Conservation (phyloP, 2,329 filamentous ascomycete genomes). For the Colletotrichum echinochloae region DNA sequence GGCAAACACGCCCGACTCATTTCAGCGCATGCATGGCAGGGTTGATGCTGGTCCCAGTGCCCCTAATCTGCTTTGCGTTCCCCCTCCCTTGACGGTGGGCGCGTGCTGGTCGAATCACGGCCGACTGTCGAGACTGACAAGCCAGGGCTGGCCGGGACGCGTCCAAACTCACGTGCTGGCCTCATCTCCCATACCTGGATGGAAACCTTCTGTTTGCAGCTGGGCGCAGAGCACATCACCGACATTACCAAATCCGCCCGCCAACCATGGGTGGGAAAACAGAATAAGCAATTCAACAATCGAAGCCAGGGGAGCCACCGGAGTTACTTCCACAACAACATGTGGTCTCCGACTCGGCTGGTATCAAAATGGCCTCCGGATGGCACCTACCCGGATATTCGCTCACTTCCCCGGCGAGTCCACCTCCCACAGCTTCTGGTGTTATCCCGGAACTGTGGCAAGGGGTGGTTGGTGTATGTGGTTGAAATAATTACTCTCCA, state of each 20-base stretch:
- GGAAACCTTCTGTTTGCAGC: neutral
- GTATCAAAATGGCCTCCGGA: neutral
- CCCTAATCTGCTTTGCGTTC: constrained; percentile 11
- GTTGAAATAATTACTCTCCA: too few species aligned
- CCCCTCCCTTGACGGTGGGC: constrained; percentile 5
- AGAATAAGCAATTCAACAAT: constrained; percentile 15
- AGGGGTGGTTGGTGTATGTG: neutral
- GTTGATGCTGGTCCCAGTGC: constrained; percentile 22
- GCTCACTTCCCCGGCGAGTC: neutral
- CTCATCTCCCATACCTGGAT: neutral
- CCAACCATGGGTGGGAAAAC: neutral
- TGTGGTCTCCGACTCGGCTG: neutral
- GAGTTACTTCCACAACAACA: constrained; percentile 18
- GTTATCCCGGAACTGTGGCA: neutral
- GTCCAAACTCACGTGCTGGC: constrained; percentile 21
- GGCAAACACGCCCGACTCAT: constrained; percentile 2
- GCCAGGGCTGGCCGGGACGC: constrained; percentile 20
- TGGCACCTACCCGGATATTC: neutral
- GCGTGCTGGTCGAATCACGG: constrained; percentile 29
- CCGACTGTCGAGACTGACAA: constrained; percentile 30
- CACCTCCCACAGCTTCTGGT: neutral
- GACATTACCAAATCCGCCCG: neutral
- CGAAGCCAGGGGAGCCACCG: constrained; percentile 19
- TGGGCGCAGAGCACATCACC: neutral
- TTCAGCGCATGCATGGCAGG: constrained; percentile 12